These are phyloP conservation scores for Piper betle DNA, from an alignment of 164 flowering plant genomes.

Conservation along the genomic window DNA sequence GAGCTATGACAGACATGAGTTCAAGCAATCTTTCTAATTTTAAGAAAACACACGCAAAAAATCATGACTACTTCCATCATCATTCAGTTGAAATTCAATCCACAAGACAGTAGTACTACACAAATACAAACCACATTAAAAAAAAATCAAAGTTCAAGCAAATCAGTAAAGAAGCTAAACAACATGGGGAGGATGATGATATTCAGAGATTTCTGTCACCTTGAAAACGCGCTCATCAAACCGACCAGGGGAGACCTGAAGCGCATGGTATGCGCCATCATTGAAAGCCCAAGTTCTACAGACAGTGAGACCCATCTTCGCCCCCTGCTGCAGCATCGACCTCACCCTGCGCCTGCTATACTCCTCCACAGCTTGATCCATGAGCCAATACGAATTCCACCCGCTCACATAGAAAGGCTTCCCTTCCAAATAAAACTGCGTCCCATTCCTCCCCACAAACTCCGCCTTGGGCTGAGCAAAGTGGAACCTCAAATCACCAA, in stretches of 20 bases:
- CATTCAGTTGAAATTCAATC: no score
- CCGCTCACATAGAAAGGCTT: slow-evolving; percentile 68
- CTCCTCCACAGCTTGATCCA: slow-evolving; percentile 74
- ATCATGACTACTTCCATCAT: no score
- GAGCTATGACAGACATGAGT: no score
- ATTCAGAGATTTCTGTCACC: slow-evolving; percentile 21
- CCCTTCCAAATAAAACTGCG: slow-evolving; percentile 65
- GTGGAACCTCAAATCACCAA: slow-evolving; percentile 32
- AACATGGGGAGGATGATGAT: neutral
- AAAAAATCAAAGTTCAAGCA: neutral
- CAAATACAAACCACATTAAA: no score
- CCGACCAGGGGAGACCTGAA: slow-evolving; percentile 75
- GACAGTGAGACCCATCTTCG: slow-evolving; percentile 90
- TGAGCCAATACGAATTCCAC: slow-evolving; percentile 94
- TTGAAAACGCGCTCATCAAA: slow-evolving; percentile 62
- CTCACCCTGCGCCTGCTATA: slow-evolving; percentile 43
- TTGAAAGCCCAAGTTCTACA: slow-evolving; percentile 99
- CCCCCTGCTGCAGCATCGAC: slow-evolving; percentile 57
- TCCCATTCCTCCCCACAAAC: slow-evolving; percentile 69
- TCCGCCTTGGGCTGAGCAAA: slow-evolving; percentile 21
- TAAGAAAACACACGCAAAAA: no score
- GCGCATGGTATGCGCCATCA: slow-evolving; percentile 85
- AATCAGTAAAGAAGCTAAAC: neutral
- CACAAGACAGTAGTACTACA: no score
- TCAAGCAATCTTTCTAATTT: no score